These are phyloP conservation scores for Boletus putidus DNA, from an alignment of 1,284 basidiomycete species.

Conservation along the genomic window DNA sequence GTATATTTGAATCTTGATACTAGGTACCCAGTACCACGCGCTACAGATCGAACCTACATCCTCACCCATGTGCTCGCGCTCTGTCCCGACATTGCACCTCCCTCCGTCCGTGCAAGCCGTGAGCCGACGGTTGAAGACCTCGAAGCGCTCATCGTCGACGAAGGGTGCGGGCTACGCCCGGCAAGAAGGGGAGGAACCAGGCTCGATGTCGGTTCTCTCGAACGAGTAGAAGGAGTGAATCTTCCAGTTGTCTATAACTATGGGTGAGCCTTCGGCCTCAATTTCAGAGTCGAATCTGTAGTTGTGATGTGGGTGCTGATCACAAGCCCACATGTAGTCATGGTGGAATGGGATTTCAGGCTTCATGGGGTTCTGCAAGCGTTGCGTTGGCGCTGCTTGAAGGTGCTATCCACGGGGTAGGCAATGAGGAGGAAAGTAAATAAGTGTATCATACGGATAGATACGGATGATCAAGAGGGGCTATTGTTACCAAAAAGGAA, in stretches of 20 bases:
- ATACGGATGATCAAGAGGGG: background rate
- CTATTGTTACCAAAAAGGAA: constrained; percentile 4
- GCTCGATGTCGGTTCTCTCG: constrained; percentile 58
- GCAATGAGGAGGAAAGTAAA: background rate
- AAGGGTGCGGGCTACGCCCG: constrained; percentile 74
- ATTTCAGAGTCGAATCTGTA: constrained; percentile 9
- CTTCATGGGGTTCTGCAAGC: constrained; percentile 71
- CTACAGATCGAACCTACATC: constrained; percentile 61
- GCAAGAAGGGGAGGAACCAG: constrained; percentile 67
- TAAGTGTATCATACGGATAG: background rate
- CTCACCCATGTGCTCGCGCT: constrained; percentile 56
- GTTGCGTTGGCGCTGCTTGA: constrained; percentile 57
- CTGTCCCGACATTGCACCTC: constrained; percentile 68
- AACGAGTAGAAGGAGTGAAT: constrained; percentile 32
- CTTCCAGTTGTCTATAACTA: constrained; percentile 57
- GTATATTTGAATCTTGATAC: background rate
- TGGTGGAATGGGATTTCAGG: constrained; percentile 68
- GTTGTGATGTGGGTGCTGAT: background rate
- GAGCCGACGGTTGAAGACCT: constrained; percentile 63
- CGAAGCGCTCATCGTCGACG: constrained; percentile 59
- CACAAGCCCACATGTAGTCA: constrained; percentile 38
- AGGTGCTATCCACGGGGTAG: constrained; percentile 35
- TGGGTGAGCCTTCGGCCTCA: constrained; percentile 56
- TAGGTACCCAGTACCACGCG: constrained; percentile 58
- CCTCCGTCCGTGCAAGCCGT: constrained; percentile 49